Evolutionary conservation across 2,329 filamentous ascomycete species (phyloP).

Genomic region (Sporothrix phasma): DNA sequence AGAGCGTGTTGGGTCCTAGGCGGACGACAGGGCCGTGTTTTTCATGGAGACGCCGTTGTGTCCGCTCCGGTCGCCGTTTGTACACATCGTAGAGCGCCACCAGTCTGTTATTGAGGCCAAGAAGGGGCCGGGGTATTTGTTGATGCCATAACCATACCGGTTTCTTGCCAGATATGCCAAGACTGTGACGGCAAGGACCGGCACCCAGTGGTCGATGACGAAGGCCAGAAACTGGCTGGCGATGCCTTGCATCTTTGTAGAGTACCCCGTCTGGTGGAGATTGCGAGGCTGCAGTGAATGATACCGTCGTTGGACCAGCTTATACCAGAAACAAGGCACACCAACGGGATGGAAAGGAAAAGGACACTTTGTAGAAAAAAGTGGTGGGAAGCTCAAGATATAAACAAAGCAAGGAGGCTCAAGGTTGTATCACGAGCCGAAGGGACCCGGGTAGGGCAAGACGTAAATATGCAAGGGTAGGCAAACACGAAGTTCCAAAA

Average conservation of each 20-base stretch:
- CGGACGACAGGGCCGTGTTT: slow-evolving; percentile 66
- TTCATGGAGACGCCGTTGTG: slow-evolving; percentile 56
- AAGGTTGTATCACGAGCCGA: not conserved
- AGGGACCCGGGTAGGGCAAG: not conserved
- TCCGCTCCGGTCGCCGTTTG: slow-evolving; percentile 53
- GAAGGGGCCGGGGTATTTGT: slow-evolving; percentile 62
- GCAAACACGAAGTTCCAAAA: not conserved
- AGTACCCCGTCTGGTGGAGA: not conserved
- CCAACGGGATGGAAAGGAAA: not conserved
- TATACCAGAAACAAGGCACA: no score
- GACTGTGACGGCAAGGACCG: slow-evolving; percentile 26
- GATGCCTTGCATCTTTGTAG: slow-evolving; percentile 22
- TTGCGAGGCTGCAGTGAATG: not conserved
- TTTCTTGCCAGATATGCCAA: slow-evolving; percentile 38
- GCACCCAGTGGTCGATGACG: slow-evolving; percentile 35
- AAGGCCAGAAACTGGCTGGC: slow-evolving; percentile 28
- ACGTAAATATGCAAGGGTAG: not conserved
- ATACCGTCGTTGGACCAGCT: not conserved
- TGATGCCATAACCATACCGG: slow-evolving; percentile 46
- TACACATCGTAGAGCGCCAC: slow-evolving; percentile 66
- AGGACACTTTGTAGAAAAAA: not conserved
- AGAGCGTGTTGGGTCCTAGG: slow-evolving; percentile 62
- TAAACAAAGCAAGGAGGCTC: not conserved
- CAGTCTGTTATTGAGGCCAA: slow-evolving; percentile 59
- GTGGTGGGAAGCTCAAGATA: no score